These are phyloP conservation scores for Myriosclerotinia duriaeana DNA, from an alignment of 2,329 filamentous ascomycete genomes.

Conservation along the genomic window DNA sequence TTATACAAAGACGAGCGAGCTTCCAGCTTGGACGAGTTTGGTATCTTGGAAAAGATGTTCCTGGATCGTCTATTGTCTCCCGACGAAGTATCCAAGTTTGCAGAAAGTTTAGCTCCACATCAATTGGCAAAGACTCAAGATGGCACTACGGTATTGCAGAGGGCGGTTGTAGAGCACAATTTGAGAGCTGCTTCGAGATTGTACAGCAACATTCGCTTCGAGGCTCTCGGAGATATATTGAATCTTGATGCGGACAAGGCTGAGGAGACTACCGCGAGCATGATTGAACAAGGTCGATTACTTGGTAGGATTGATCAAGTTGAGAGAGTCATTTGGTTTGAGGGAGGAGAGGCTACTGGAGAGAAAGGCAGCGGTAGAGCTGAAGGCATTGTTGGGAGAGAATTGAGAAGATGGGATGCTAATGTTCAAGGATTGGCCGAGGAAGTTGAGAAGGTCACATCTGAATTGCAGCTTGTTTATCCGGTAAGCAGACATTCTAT, in stretches of 20 bases:
- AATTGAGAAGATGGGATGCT: conserved; percentile 82
- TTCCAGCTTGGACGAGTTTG: conserved; percentile 71
- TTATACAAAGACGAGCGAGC: conserved; percentile 93
- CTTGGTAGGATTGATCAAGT: conserved; percentile 93
- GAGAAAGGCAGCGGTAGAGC: conserved; percentile 67
- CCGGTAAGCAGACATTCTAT: conserved; percentile 54
- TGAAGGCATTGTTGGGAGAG: conserved; percentile 62
- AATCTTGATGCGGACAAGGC: conserved; percentile 78
- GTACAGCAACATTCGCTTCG: conserved; percentile 75
- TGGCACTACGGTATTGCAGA: conserved; percentile 87
- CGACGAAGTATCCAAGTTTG: conserved; percentile 83
- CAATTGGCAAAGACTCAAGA: conserved; percentile 88
- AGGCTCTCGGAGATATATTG: conserved; percentile 72
- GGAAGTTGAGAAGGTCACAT: conserved; percentile 84
- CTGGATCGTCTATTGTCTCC: conserved; percentile 79
- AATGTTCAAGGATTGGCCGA: conserved; percentile 86
- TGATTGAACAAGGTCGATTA: conserved; percentile 93
- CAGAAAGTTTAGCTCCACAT: conserved; percentile 75
- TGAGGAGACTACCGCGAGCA: conserved; percentile 86
- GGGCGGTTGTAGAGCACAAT: conserved; percentile 95
- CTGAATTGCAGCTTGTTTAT: conserved; percentile 75
- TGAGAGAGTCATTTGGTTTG: conserved; percentile 83
- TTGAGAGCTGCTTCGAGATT: conserved; percentile 79
- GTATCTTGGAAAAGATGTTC: conserved; percentile 97
- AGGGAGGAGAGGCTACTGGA: conserved; percentile 67